phyloP scores from a whole-genome alignment of 345 rosid species.

The Pistacia vera region DNA sequence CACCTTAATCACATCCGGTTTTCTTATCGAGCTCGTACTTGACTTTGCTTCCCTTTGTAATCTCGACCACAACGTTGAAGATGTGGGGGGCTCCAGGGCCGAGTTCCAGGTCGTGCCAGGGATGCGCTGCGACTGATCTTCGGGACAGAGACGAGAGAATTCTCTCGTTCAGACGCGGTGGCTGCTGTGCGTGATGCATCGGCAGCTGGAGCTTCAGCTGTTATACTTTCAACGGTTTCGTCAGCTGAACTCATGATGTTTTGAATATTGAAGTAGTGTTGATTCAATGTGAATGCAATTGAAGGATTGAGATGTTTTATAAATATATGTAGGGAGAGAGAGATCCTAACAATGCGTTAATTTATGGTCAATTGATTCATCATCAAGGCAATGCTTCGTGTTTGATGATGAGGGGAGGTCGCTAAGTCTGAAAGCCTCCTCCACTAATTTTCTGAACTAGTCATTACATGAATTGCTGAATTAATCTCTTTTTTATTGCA shows the following conservation, averaged over 20 bases:
- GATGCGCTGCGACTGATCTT: conserved; percentile 95
- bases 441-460: neutral
- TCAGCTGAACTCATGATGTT: neutral
- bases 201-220: neutral
- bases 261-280: too few relatives aligned
- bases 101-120: conserved; percentile 98
- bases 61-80: conserved; percentile 83
- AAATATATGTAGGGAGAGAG: neutral
- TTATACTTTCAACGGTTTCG: neutral
- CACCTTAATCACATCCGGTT: conserved; percentile 89
- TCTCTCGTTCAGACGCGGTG: conserved; percentile 78
- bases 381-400: conserved; percentile 27
- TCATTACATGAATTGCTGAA: neutral
- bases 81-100: conserved; percentile 89
- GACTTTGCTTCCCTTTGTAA: conserved; percentile 92
- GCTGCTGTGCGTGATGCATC: neutral
- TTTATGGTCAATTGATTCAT: conserved; percentile 21
- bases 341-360: conserved; percentile 18
- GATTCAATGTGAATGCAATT: neutral
- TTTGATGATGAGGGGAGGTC: neutral
- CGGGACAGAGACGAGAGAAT: conserved; percentile 86
- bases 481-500: too few relatives aligned
- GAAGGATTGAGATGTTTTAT: neutral
- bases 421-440: neutral
- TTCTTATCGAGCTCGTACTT: conserved; percentile 95